Percentiles rank a stretch among this genome's conserved stretches.
Evolutionary conservation across 495 filamentous ascomycete genomes (phyloP).

Genomic region (Aspergillus campestris): DNA sequence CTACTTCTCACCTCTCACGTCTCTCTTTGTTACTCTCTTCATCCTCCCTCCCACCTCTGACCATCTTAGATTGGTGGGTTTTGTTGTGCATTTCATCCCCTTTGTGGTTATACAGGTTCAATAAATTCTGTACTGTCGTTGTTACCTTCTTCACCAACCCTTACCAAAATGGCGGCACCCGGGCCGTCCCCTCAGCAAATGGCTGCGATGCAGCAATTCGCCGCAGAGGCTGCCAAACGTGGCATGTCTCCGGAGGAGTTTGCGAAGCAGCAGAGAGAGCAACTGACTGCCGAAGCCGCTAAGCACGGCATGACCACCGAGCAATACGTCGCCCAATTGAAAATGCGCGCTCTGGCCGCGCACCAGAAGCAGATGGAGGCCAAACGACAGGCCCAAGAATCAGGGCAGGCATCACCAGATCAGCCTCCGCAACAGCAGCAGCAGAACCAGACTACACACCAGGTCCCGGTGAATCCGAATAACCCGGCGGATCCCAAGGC

Average conservation of each 20-base stretch:
- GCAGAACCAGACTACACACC: conserved; percentile 34
- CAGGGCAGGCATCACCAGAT: conserved; percentile 23
- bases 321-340: conserved; percentile 57
- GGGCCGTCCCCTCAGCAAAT: conserved; percentile 83
- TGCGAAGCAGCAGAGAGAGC: conserved; percentile 48
- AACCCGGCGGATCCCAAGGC: conserved; percentile 77
- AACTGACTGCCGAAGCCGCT: conserved; percentile 53
- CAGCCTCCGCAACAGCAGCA: conserved; percentile 24
- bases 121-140: too few species aligned
- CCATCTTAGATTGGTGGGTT: background rate
- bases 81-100: too few species aligned
- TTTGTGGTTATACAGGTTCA: too few species aligned
- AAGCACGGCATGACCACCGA: conserved; percentile 54
- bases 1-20: background rate
- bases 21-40: background rate
- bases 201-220: conserved; percentile 74
- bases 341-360: conserved; percentile 52
- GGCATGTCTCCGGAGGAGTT: conserved; percentile 72
- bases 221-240: conserved; percentile 61
- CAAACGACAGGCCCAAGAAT: conserved; percentile 36
- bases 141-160: background rate
- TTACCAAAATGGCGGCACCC: conserved; percentile 37
- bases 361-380: conserved; percentile 38
- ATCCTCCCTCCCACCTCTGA: conserved; percentile 1
- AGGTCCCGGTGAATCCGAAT: conserved; percentile 53